phyloP scores from a whole-genome alignment of 108 stramenopile species.

The Nitzschia inconspicua region DNA sequence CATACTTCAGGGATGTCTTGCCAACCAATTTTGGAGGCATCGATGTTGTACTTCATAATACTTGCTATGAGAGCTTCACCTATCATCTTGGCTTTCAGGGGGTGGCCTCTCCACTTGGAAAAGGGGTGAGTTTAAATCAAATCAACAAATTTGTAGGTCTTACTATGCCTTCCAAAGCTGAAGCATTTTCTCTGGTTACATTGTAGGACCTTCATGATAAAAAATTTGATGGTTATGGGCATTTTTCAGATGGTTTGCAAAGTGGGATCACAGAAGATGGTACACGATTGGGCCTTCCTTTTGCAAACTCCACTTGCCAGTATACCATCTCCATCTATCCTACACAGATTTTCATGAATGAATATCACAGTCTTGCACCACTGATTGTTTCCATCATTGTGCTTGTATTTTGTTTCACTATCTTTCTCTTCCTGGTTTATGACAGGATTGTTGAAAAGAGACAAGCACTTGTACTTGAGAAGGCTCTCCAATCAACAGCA shows the following conservation, averaged over 20 bases:
- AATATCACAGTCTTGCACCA: too few relatives aligned
- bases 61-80: slow-evolving; percentile 13
- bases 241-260: too few relatives aligned
- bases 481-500: not conserved
- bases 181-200: not conserved
- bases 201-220: slow-evolving; percentile 1
- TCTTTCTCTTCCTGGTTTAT: slow-evolving; percentile 28
- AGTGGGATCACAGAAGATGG: not conserved
- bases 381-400: slow-evolving; percentile 32
- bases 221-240: not conserved
- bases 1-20: not conserved
- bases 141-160: not conserved
- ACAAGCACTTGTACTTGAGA: slow-evolving; percentile 6
- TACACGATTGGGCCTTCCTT: not conserved
- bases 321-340: slow-evolving; percentile 54
- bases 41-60: slow-evolving; percentile 7
- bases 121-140: slow-evolving; percentile 5
- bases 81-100: not conserved
- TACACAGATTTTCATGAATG: slow-evolving; percentile 38
- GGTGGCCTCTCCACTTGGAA: not conserved
- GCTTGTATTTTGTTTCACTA: slow-evolving; percentile 36
- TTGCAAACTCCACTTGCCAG: slow-evolving; percentile 4
- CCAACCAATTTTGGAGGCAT: not conserved
- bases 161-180: not conserved
- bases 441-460: slow-evolving; percentile 18